Conservation (phyloP, 1,139 yeast genomes). For the Geotrichum klebahnii region DNA sequence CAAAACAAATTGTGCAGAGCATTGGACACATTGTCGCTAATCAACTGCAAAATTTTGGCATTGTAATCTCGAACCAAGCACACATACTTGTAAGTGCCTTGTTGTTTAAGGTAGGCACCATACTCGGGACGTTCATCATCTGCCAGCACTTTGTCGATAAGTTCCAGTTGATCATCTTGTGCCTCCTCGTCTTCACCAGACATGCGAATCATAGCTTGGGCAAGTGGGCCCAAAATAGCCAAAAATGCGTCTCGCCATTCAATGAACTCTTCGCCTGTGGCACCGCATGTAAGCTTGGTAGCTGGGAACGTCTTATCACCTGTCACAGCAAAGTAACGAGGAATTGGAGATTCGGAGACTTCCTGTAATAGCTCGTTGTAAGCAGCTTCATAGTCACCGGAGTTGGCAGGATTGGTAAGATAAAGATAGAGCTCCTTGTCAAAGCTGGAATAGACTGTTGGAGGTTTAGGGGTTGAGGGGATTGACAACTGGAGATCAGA, state of each 20-base stretch:
- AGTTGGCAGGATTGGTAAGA: conserved; percentile 18
- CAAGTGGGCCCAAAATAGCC: conserved; percentile 11
- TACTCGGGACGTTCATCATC: conserved; percentile 16
- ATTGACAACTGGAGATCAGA: neutral
- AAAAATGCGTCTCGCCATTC: conserved; percentile 17
- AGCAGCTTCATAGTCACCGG: conserved; percentile 16
- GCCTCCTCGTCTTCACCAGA: conserved; percentile 19
- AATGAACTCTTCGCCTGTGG: conserved; percentile 15
- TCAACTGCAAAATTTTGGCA: conserved; percentile 13
- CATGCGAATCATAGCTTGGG: conserved; percentile 17
- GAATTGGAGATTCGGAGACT: conserved; percentile 11
- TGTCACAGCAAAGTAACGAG: conserved; percentile 5
- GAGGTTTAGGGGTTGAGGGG: conserved; percentile 1
- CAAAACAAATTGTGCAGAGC: conserved; percentile 10
- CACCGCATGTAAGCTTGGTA: conserved; percentile 14
- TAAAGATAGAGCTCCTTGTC: conserved; percentile 17
- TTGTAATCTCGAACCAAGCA: conserved; percentile 16
- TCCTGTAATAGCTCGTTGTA: conserved; percentile 13
- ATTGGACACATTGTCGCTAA: conserved; percentile 15
- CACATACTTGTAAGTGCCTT: conserved; percentile 17
- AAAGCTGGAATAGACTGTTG: conserved; percentile 4
- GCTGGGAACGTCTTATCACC: conserved; percentile 12
- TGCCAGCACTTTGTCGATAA: conserved; percentile 14
- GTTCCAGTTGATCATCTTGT: conserved; percentile 17
- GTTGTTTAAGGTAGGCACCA: conserved; percentile 9